These are phyloP conservation scores for Rutstroemia sp. DNA, from an alignment of 2,329 filamentous ascomycete species.

Conservation along the genomic window DNA sequence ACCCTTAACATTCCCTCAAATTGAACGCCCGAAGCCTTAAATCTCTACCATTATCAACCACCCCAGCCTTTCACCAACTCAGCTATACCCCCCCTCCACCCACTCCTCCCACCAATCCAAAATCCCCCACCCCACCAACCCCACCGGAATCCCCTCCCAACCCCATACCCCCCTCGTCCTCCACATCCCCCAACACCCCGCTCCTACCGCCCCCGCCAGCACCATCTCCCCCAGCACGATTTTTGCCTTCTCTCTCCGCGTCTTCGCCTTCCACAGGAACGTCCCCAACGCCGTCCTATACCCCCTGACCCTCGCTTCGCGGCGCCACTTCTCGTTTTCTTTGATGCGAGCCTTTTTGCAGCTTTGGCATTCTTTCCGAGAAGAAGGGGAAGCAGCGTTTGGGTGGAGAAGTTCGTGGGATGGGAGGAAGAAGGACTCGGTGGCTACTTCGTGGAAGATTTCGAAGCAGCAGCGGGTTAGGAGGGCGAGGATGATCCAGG, in stretches of 20 bases:
- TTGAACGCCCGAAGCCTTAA: no score
- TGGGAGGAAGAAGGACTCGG: not conserved
- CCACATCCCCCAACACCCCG: not conserved
- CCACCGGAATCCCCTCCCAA: not conserved
- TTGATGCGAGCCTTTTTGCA: no score
- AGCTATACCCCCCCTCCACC: not conserved
- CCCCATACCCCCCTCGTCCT: conserved; percentile 1
- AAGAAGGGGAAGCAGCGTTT: not conserved
- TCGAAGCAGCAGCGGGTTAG: not conserved
- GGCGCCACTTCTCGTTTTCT: not conserved
- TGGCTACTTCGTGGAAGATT: not conserved
- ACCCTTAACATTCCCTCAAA: no score
- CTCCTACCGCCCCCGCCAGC: not conserved
- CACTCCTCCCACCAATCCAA: not conserved
- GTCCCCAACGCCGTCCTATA: not conserved
- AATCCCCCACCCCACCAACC: not conserved
- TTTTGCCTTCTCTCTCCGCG: not conserved
- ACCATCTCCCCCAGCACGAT: not conserved
- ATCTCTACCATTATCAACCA: not conserved
- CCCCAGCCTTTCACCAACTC: not conserved
- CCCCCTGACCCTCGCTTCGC: not conserved
- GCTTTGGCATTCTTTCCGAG: not conserved
- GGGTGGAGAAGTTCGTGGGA: not conserved
- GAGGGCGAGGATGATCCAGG: not conserved
- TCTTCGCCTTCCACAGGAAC: not conserved